Evolutionary conservation across 768 basidiomycete species (phyloP).

Genomic region (Tephrocybe sp.): DNA sequence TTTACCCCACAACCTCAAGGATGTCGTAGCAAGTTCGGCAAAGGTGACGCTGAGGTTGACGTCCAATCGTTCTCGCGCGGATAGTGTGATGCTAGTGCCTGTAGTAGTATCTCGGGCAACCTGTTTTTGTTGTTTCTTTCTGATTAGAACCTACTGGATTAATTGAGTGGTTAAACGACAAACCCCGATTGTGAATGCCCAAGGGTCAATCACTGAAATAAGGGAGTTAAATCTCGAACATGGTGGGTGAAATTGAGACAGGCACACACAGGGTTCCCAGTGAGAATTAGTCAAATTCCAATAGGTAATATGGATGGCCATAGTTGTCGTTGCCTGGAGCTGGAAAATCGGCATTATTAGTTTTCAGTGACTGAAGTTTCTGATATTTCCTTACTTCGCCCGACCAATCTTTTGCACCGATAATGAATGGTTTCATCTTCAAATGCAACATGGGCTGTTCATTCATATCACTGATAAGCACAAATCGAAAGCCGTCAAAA

Average conservation of each 20-base stretch:
- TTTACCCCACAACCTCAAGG: conserved; percentile 69
- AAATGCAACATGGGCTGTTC: conserved; percentile 94
- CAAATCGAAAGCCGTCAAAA: conserved; percentile 89
- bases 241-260: neutral
- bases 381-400: conserved; percentile 57
- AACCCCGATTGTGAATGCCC: conserved; percentile 81
- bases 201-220: conserved; percentile 87
- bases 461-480: conserved; percentile 93
- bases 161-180: neutral
- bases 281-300: conserved; percentile 98
- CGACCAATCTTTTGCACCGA: conserved; percentile 92
- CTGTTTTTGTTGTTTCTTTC: no score
- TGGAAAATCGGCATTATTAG: conserved; percentile 29
- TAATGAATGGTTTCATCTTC: conserved; percentile 79
- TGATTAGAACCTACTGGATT: neutral
- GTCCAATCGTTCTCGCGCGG: conserved; percentile 83
- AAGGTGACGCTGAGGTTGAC: conserved; percentile 91
- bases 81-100: conserved; percentile 59
- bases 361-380: neutral
- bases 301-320: conserved; percentile 85
- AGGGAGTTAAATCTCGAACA: conserved; percentile 4
- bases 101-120: conserved; percentile 52
- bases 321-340: conserved; percentile 82
- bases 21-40: conserved; percentile 79
- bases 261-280: conserved; percentile 85